Conservation (phyloP, 2,329 filamentous ascomycete species). For the Blumeriella jaapii region DNA sequence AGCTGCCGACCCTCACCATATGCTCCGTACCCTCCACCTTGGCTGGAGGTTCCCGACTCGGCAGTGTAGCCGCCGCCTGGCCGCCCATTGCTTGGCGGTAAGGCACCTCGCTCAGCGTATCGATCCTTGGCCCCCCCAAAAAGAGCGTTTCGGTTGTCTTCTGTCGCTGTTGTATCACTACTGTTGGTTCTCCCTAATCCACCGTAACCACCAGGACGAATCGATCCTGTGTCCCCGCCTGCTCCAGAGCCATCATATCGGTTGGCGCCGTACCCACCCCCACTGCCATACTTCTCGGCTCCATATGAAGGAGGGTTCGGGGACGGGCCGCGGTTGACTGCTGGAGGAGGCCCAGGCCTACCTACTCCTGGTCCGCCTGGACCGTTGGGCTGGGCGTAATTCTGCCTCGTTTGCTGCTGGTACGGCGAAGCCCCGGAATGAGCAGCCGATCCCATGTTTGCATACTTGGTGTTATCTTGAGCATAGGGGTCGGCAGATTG, state of each 20-base stretch:
- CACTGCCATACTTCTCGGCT: slow-evolving; percentile 40
- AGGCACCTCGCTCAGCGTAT: slow-evolving; percentile 20
- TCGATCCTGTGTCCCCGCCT: slow-evolving; percentile 26
- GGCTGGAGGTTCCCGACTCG: slow-evolving; percentile 15
- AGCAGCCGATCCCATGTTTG: slow-evolving; percentile 31
- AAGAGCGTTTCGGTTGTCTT: slow-evolving; percentile 49
- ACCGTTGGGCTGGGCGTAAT: slow-evolving; percentile 23
- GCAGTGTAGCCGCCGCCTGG: slow-evolving; percentile 22
- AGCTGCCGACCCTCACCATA: slow-evolving; percentile 64
- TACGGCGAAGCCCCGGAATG: slow-evolving; percentile 22
- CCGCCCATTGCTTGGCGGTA: slow-evolving; percentile 17
- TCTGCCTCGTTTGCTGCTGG: slow-evolving; percentile 17
- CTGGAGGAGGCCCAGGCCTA: slow-evolving; percentile 24
- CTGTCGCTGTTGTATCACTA: slow-evolving; percentile 31
- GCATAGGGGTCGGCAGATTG: slow-evolving; percentile 45
- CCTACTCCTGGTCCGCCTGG: slow-evolving; percentile 24
- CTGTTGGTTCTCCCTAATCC: slow-evolving; percentile 40
- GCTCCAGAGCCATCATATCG: slow-evolving; percentile 35
- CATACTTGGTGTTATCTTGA: slow-evolving; percentile 43
- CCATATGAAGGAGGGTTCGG: slow-evolving; percentile 37
- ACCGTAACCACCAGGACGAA: slow-evolving; percentile 47
- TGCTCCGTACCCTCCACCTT: slow-evolving; percentile 32
- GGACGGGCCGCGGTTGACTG: slow-evolving; percentile 13
- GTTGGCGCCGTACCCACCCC: slow-evolving; percentile 40
- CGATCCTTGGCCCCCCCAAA: slow-evolving; percentile 35